Evolutionary conservation across 176 grass and related monocot species (phyloP), one percentile per base, ranked within the genome.

Genomic region (Lolium rigidum): DNA sequence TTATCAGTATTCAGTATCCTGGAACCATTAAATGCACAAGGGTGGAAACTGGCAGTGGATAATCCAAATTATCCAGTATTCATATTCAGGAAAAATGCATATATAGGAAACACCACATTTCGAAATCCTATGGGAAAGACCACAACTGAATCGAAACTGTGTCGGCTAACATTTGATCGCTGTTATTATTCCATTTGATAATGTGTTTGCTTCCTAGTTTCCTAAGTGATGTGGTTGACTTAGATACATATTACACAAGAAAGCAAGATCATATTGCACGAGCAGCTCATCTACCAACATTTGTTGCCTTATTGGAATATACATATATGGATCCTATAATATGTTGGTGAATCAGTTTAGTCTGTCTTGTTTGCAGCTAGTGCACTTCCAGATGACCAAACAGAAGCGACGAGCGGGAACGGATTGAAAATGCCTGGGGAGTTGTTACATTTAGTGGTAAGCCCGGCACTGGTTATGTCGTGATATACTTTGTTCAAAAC

Each of bases 391-490:
- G 88, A 88, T 63, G 95, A 79, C 92, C 95, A 71, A 91, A 94
- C 49, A 90, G 95, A 91, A 97, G 90, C 70, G 95, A 97, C 89
- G 95, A 97, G 80, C 83, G 87, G 47, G 83, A 94, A 88, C 86
- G 92, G 88, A 97, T 97, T 70, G 92, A 97, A 86, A 85, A 87
- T 91, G 92, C 92, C 50, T 92, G 95, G 41, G 95, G 95, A 56
- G 21, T 89, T 83, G 90, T 97, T 70, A 87, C 87, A 56, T 97
- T 87, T 89, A 83, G 88, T 80, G 95, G 92, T 94, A 87, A 86
- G 79, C 66, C 58, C 81, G 24, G 25, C 71, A 74, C 21, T 51
- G 22, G 7, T 51, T 74, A 16, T 51, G 7, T 80, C 21, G 9
- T 62, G 52, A 17, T 80, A 39, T 74, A 58, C 69, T 31, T 84